A percentile compares a stretch with the other conserved stretches of the same genome.
These are phyloP conservation scores for Phytophthora kernoviae DNA, from an alignment of 352 stramenopile genomes.

Conservation along the genomic window DNA sequence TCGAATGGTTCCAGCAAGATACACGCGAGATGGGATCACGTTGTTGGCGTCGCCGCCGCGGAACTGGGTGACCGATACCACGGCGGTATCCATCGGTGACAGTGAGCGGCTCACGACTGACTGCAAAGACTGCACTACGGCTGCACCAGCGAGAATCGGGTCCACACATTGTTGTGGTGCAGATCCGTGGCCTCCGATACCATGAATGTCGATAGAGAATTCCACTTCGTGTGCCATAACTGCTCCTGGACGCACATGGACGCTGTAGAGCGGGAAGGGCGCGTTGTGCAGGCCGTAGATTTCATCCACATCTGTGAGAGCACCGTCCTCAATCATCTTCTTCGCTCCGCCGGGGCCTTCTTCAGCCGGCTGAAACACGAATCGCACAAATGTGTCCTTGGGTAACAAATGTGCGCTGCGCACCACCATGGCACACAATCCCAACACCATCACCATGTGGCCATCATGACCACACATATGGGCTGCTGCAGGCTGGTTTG, in stretches of 20 bases:
- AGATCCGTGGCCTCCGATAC: conserved; percentile 94
- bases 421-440: conserved; percentile 83
- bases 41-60: conserved; percentile 94
- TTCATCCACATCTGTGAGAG: conserved; percentile 86
- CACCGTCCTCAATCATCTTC: conserved; percentile 93
- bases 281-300: conserved; percentile 95
- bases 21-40: conserved; percentile 90
- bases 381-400: conserved; percentile 80
- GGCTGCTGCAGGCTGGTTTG: conserved; percentile 41
- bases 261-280: conserved; percentile 87
- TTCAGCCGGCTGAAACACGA: conserved; percentile 97
- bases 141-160: conserved; percentile 90
- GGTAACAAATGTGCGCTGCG: conserved; percentile 73
- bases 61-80: conserved; percentile 93
- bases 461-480: conserved; percentile 97
- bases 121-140: conserved; percentile 93
- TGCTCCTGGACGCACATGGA: conserved; percentile 88
- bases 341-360: conserved; percentile 91
- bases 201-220: conserved; percentile 92
- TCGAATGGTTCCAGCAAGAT: conserved; percentile 92
- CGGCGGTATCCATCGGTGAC: conserved; percentile 91
- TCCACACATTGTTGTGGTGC: conserved; percentile 92
- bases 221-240: conserved; percentile 93
- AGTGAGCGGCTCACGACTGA: conserved; percentile 91
- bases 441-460: conserved; percentile 95